Evolutionary conservation across 148 eudicot species (phyloP).

Genomic region (Drosera capensis): DNA sequence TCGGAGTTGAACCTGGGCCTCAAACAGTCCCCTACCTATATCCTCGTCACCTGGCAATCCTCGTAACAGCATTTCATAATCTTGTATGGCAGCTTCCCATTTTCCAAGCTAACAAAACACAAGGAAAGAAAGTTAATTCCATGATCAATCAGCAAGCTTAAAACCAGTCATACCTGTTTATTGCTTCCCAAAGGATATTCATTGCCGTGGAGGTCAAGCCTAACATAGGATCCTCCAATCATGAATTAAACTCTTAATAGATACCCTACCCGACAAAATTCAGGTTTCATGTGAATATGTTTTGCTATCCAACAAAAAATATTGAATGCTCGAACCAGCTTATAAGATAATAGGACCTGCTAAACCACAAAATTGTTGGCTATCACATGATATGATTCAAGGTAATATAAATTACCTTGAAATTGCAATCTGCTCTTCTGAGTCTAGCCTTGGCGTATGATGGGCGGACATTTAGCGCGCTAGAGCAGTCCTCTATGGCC

Average conservation of each 20-base stretch:
- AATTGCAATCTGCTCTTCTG: slow-evolving; percentile 72
- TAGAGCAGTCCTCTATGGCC: slow-evolving; percentile 69
- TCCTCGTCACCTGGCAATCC: slow-evolving; percentile 61
- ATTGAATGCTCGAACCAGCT: no score
- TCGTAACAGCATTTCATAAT: slow-evolving; percentile 49
- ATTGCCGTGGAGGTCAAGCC: no score
- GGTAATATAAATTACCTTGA: slow-evolving; percentile 32
- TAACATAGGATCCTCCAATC: no score
- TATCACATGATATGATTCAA: background rate
- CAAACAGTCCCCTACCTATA: slow-evolving; percentile 34
- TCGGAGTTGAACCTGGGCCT: slow-evolving; percentile 33
- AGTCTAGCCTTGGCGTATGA: slow-evolving; percentile 65
- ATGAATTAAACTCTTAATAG: no score
- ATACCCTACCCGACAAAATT: no score
- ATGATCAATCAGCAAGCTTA: no score
- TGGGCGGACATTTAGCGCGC: slow-evolving; percentile 61
- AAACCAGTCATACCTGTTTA: no score
- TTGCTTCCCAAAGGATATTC: no score
- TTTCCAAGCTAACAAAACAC: slow-evolving; percentile 33
- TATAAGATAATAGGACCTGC: no score
- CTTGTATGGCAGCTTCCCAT: slow-evolving; percentile 64
- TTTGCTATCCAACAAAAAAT: no score
- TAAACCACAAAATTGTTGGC: no score
- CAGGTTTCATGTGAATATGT: no score
- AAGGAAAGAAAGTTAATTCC: background rate